These are phyloP conservation scores for Calycina herbarum DNA, from an alignment of 2,329 filamentous ascomycete species.

Conservation along the genomic window DNA sequence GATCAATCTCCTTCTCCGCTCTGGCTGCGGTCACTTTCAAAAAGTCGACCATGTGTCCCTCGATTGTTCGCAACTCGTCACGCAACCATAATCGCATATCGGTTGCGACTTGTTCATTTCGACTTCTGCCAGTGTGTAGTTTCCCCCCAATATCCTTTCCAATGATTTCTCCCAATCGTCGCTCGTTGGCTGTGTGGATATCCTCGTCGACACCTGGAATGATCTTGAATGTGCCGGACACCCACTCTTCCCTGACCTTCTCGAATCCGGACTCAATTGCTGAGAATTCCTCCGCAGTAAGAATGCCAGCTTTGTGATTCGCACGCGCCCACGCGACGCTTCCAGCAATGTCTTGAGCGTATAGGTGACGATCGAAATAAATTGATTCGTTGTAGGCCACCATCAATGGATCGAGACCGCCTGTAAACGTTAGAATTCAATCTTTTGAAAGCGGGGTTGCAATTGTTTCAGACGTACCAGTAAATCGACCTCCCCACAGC, in stretches of 20 bases:
- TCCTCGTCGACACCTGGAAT: constrained; percentile 56
- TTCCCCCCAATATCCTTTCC: constrained; percentile 84
- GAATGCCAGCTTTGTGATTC: constrained; percentile 73
- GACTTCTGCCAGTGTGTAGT: constrained; percentile 82
- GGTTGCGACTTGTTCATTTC: constrained; percentile 87
- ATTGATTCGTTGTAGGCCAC: constrained; percentile 80
- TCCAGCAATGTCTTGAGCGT: constrained; percentile 77
- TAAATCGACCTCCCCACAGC: constrained; percentile 64
- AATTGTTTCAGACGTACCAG: constrained; percentile 42
- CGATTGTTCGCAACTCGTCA: constrained; percentile 69
- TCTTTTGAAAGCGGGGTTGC: neutral
- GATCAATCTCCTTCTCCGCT: constrained; percentile 73
- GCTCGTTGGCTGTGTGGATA: constrained; percentile 71
- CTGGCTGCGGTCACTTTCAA: constrained; percentile 67
- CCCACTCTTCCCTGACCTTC: constrained; percentile 56
- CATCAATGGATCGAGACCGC: constrained; percentile 84
- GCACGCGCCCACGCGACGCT: constrained; percentile 80
- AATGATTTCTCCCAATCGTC: constrained; percentile 77
- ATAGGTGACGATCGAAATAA: constrained; percentile 74
- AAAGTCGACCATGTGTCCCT: constrained; percentile 66
- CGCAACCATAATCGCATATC: constrained; percentile 90
- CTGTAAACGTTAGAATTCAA: constrained; percentile 43
- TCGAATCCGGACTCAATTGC: constrained; percentile 72
- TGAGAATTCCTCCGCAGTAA: constrained; percentile 70
- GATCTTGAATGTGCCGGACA: constrained; percentile 50